Conservation (phyloP, 345 rosid genomes). For the Euphorbia lathyris region DNA sequence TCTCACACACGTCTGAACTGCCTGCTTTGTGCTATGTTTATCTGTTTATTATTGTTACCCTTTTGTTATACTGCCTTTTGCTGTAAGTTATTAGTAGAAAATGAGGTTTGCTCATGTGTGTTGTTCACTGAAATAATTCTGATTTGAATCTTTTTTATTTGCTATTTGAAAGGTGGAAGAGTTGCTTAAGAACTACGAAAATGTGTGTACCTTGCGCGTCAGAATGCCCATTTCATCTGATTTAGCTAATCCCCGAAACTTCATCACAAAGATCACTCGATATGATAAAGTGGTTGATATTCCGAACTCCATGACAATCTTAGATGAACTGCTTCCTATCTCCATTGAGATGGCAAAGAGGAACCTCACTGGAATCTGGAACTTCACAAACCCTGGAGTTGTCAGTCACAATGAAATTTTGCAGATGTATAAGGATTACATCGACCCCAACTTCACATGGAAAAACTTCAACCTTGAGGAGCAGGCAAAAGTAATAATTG, state of each 20-base stretch:
- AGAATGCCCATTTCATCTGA: conserved; percentile 92
- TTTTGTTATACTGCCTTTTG: background rate
- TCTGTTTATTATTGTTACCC: background rate
- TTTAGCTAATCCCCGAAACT: conserved; percentile 76
- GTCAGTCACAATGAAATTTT: conserved; percentile 92
- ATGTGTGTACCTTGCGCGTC: conserved; percentile 84
- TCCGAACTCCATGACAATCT: conserved; percentile 91
- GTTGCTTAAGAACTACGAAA: conserved; percentile 73
- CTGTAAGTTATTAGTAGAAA: background rate
- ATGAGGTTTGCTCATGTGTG: background rate
- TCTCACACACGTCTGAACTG: background rate
- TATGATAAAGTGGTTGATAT: conserved; percentile 84
- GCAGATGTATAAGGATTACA: conserved; percentile 70
- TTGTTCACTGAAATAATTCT: background rate
- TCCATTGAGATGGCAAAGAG: conserved; percentile 96
- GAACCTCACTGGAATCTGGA: conserved; percentile 88
- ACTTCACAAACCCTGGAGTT: conserved; percentile 84
- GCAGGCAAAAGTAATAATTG: conserved; percentile 83
- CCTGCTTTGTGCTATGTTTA: background rate
- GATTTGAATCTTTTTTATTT: conserved; percentile 8
- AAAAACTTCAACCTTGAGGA: conserved; percentile 86
- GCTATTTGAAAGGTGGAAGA: conserved; percentile 58
- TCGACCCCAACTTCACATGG: conserved; percentile 70
- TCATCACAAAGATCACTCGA: conserved; percentile 76
- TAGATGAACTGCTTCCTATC: conserved; percentile 83